Conservation (phyloP, 2,329 filamentous ascomycete species). For the Colletotrichum liriopes region DNA sequence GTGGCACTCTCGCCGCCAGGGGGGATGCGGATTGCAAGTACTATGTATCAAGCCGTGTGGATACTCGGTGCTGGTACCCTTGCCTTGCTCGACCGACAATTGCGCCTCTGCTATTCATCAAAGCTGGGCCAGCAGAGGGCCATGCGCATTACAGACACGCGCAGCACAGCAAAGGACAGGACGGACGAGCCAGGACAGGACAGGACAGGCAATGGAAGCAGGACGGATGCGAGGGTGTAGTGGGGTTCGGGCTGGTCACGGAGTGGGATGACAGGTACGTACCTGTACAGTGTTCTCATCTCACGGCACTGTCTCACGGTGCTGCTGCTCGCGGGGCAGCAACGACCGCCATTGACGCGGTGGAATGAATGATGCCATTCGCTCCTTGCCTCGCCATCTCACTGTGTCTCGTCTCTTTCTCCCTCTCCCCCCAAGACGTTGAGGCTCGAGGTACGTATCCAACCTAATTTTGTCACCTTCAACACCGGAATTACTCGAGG, state of each 20-base stretch:
- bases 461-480: not conserved
- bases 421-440: not conserved
- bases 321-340: constrained; percentile 31
- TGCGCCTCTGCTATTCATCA: not conserved
- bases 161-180: not conserved
- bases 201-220: constrained; percentile 1
- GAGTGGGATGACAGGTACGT: constrained; percentile 37
- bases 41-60: constrained; percentile 1
- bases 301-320: not conserved
- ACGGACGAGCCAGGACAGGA: not conserved
- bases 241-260: constrained; percentile 32
- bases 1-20: constrained; percentile 7
- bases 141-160: not conserved
- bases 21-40: constrained; percentile 1
- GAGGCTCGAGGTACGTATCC: not conserved
- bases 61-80: not conserved
- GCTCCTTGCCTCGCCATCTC: constrained; percentile 1
- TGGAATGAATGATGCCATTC: constrained; percentile 38
- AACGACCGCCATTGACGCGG: constrained; percentile 20
- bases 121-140: constrained; percentile 1
- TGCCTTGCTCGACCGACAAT: not conserved
- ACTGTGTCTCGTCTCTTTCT: not conserved
- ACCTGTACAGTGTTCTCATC: not conserved
- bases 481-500: not conserved
- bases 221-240: constrained; percentile 38